Conservation (phyloP, 257 asterid genomes). For the Solanum piurae region DNA sequence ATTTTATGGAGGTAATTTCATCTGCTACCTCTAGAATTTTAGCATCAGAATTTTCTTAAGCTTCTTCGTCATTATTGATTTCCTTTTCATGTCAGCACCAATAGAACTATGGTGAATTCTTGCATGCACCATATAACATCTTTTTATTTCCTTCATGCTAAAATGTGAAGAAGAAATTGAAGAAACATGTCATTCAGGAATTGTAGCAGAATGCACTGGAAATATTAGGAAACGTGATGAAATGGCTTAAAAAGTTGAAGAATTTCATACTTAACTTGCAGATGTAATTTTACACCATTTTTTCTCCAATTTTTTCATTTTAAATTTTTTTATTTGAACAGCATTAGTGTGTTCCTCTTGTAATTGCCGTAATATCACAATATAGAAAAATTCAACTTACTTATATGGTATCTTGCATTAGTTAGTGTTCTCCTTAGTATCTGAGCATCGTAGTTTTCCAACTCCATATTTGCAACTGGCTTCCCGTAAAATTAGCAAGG, state of each 20-base stretch:
- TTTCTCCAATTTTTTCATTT: background rate
- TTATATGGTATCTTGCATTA: background rate
- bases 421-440: background rate
- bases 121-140: background rate
- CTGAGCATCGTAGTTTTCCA: background rate
- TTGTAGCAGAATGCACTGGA: background rate
- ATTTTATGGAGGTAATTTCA: conserved; percentile 76
- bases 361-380: background rate
- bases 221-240: background rate
- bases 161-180: background rate
- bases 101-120: background rate
- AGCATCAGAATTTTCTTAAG: background rate
- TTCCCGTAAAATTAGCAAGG: background rate
- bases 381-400: background rate
- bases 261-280: background rate
- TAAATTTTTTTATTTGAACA: background rate
- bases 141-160: background rate
- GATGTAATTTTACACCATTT: background rate
- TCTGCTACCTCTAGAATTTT: background rate
- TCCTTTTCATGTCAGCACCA: background rate
- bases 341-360: background rate
- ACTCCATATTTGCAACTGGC: background rate
- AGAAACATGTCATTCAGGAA: background rate
- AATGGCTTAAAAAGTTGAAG: background rate
- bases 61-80: background rate